Conservation (phyloP, 179 eudicot genomes). For the Gypsophila paniculata region DNA sequence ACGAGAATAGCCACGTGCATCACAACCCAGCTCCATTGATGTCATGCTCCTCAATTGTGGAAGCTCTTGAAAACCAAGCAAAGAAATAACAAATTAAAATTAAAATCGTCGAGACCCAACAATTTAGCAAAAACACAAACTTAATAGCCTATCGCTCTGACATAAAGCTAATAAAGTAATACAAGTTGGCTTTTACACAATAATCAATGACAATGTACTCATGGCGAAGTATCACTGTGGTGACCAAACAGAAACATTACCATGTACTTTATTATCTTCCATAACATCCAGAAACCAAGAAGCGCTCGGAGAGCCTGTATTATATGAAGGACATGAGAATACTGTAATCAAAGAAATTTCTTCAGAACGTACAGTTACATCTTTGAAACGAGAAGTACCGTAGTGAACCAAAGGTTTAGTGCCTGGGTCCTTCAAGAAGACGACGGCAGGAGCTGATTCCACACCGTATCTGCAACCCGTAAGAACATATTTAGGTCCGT, state of each 20-base stretch:
- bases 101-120: neutral
- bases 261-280: slow-evolving; percentile 85
- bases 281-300: slow-evolving; percentile 63
- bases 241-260: slow-evolving; percentile 46
- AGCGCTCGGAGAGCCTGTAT: slow-evolving; percentile 64
- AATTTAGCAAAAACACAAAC: neutral
- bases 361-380: neutral
- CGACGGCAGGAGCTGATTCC: slow-evolving; percentile 76
- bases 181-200: neutral
- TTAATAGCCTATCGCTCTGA: neutral
- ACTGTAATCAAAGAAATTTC: neutral
- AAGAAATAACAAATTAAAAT: neutral
- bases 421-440: slow-evolving; percentile 76
- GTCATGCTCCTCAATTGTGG: slow-evolving; percentile 85
- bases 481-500: slow-evolving; percentile 13
- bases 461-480: slow-evolving; percentile 55
- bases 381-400: slow-evolving; percentile 37
- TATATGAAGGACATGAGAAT: neutral
- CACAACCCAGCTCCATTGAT: slow-evolving; percentile 82
- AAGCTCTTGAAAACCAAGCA: slow-evolving; percentile 46
- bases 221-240: neutral
- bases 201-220: neutral
- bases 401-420: slow-evolving; percentile 63
- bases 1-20: slow-evolving; percentile 73
- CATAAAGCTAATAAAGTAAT: neutral